These are phyloP conservation scores for Chrysoporthe deuterocubensis DNA, from an alignment of 2,329 filamentous ascomycete genomes.

Conservation along the genomic window DNA sequence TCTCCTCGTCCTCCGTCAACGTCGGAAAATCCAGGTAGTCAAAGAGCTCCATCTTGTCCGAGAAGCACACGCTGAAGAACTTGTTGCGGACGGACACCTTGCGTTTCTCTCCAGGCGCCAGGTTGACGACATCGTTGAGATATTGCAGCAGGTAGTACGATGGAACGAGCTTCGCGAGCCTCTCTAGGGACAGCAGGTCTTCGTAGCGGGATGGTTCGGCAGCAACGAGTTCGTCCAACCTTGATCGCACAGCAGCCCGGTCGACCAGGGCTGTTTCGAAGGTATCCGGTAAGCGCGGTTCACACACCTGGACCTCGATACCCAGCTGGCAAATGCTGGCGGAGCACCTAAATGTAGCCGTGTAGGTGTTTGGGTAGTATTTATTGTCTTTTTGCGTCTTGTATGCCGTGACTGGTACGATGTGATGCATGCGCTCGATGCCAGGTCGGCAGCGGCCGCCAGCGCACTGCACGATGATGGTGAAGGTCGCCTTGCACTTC, in stretches of 20 bases:
- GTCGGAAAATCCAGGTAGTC: conserved; percentile 22
- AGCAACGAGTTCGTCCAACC: conserved; percentile 42
- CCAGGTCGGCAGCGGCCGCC: conserved; percentile 16
- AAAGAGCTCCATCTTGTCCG: conserved; percentile 21
- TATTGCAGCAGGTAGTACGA: conserved; percentile 28
- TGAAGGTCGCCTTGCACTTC: conserved; percentile 26
- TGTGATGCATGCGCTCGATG: conserved; percentile 27
- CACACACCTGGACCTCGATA: conserved; percentile 52
- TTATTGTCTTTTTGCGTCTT: conserved; percentile 33
- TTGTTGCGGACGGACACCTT: conserved; percentile 28
- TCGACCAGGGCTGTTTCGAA: conserved; percentile 53
- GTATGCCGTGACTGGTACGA: conserved; percentile 10
- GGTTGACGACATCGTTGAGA: conserved; percentile 23
- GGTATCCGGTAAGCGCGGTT: conserved; percentile 49
- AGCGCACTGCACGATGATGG: conserved; percentile 3
- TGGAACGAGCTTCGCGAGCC: conserved; percentile 23
- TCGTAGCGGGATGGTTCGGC: conserved; percentile 55
- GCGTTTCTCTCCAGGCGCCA: conserved; percentile 15
- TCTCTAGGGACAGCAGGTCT: conserved; percentile 41
- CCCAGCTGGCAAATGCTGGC: conserved; percentile 46
- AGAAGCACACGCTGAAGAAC: conserved; percentile 26
- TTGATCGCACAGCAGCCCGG: conserved; percentile 46
- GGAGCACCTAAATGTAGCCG: conserved; percentile 47
- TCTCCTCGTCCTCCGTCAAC: conserved; percentile 14
- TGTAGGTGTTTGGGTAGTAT: conserved; percentile 44